Evolutionary conservation across 805 yeast genomes (phyloP).

Genomic region (Kodamaea neixiangensis): DNA sequence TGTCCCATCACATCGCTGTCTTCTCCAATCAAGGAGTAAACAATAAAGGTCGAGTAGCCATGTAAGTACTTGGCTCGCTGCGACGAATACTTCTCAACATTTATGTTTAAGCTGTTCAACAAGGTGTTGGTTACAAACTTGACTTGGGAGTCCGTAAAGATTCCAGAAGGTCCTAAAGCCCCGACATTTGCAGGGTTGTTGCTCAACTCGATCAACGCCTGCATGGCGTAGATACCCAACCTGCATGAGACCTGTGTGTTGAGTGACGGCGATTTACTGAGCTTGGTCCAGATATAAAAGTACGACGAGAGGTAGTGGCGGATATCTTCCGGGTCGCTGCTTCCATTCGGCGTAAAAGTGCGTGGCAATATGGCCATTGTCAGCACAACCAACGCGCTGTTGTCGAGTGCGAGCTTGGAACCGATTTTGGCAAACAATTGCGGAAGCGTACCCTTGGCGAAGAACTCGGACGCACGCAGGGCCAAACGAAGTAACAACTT

Average conservation of each 20-base stretch:
- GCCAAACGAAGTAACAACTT: conserved; percentile 54
- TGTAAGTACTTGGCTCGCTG: conserved; percentile 41
- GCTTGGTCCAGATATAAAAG: conserved; percentile 71
- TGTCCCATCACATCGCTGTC: conserved; percentile 52
- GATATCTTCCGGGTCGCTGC: conserved; percentile 37
- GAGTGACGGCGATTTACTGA: conserved; percentile 47
- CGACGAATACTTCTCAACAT: conserved; percentile 48
- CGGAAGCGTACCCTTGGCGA: conserved; percentile 49
- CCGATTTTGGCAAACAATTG: conserved; percentile 52
- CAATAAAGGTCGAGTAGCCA: conserved; percentile 48
- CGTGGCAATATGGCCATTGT: conserved; percentile 59
- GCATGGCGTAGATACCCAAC: conserved; percentile 60
- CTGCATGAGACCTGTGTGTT: conserved; percentile 69
- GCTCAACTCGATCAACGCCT: conserved; percentile 38
- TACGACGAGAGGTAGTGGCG: conserved; percentile 63
- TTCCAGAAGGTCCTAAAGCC: conserved; percentile 54
- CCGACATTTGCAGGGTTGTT: conserved; percentile 18
- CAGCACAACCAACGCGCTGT: conserved; percentile 52
- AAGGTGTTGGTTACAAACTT: conserved; percentile 59
- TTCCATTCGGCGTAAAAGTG: conserved; percentile 32
- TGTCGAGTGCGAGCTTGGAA: conserved; percentile 53
- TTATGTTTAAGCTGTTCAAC: conserved; percentile 46
- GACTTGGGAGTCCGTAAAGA: conserved; percentile 65
- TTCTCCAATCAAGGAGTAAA: conserved; percentile 62
- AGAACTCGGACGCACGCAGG: conserved; percentile 55